Evolutionary conservation across 2,329 filamentous ascomycete genomes (phyloP).

Genomic region (Ceratocystis colombiana): DNA sequence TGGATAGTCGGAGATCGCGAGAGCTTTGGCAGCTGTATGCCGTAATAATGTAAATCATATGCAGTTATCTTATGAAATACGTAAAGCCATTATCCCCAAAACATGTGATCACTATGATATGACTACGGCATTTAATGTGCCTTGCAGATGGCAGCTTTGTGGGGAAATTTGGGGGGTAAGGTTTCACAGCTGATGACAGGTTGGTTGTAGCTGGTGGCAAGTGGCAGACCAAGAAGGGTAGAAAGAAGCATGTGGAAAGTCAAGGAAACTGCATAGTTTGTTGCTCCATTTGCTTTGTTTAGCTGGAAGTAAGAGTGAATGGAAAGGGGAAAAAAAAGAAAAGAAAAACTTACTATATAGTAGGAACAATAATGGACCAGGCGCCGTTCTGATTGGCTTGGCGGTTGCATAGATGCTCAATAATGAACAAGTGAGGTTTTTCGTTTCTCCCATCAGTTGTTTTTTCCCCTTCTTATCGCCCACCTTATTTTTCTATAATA

Average conservation of each 20-base stretch:
- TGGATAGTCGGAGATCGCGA: background rate
- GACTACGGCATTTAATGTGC: background rate
- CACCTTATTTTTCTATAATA: no score
- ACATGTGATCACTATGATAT: background rate
- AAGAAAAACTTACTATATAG: no score
- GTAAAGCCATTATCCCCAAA: background rate
- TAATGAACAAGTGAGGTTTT: no score
- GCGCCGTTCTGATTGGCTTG: no score
- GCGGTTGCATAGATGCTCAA: no score
- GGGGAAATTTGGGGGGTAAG: background rate
- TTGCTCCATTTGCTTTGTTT: no score
- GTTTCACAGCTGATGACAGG: background rate
- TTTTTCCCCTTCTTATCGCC: no score
- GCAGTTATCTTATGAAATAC: background rate
- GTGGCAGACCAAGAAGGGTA: background rate
- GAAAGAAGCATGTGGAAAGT: background rate
- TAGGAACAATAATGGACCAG: no score
- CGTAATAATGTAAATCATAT: background rate
- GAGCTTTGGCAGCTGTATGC: no score
- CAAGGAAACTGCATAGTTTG: slow-evolving; percentile 5
- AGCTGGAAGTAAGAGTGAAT: no score
- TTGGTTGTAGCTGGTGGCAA: background rate
- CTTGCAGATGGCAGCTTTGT: slow-evolving; percentile 9
- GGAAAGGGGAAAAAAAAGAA: no score
- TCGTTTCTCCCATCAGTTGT: no score